Evolutionary conservation across 73 alveolate genomes (phyloP).

Genomic region (Paramecium bursaria): DNA sequence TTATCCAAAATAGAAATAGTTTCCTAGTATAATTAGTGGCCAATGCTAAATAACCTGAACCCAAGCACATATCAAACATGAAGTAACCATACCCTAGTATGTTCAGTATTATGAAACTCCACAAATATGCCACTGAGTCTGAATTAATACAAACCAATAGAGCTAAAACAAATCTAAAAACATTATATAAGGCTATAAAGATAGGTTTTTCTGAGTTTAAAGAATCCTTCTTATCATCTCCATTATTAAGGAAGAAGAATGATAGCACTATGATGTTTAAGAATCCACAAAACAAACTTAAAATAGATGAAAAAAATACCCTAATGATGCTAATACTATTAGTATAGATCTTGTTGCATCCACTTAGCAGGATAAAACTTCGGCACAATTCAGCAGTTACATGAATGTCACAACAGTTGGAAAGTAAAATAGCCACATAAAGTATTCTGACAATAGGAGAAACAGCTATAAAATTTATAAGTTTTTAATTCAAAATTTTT

Average conservation of each 20-base stretch:
- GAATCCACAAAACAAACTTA: constrained; percentile 16
- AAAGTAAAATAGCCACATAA: constrained; percentile 31
- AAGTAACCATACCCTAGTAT: not conserved
- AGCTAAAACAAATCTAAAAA: constrained; percentile 28
- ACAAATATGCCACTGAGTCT: not conserved
- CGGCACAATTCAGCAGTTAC: not conserved
- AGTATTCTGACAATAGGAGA: not conserved
- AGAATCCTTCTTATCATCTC: constrained; percentile 55
- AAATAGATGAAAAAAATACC: not conserved
- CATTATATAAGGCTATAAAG: not conserved
- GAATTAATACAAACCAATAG: not conserved
- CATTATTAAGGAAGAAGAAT: constrained; percentile 11
- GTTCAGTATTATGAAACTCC: constrained; percentile 9
- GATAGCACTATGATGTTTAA: not conserved
- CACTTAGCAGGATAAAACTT: not conserved
- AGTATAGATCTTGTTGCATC: constrained; percentile 1
- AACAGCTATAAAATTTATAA: too few relatives aligned
- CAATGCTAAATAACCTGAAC: constrained; percentile 44
- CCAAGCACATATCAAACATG: not conserved
- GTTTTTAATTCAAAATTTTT: not conserved
- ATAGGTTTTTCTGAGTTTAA: constrained; percentile 15
- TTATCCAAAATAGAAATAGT: not conserved
- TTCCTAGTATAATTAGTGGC: constrained; percentile 31
- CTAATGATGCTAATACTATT: not conserved
- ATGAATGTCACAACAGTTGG: constrained; percentile 23